Evolutionary conservation across 306 rosid genomes (phyloP), one percentile per base, ranked within the genome.

Genomic region (Vachellia pachyceras): DNA sequence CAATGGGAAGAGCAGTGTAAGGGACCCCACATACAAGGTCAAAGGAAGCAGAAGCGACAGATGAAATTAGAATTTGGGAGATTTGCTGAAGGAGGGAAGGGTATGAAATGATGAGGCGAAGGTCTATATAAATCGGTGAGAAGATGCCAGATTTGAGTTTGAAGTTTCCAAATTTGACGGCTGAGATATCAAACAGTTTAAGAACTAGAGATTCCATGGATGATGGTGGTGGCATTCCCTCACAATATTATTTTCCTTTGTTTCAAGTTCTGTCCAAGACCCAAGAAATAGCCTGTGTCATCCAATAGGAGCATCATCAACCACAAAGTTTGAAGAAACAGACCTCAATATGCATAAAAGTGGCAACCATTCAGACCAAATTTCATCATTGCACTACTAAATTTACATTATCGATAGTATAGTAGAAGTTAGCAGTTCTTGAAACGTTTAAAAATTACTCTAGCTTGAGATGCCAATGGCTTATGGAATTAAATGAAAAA

Each of bases 141-240:
- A 75, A 85, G 84, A 95, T 95, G 77, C 98, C 97, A 55, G 98
- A 92, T 76, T 92, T 92, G 79, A 95, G 95, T 87, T 95, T 92
- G 90, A 95, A 95, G 92, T 84, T 87, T 39, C 97, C 97, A 74
- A 95, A 95, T 55, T 95, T 95, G 39, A 95, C 97, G 61, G 98
- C 98, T 36, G 97, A 90, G 69, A 95, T 91, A 52, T 95, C 98
- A 73, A 90, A 92, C 82, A 95, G 97, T 41, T 87, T 73, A 36
- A 95, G 92, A 73, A 95, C 80, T 0, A 95, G 84, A 63, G 97
- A 86, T 82, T 95, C 98, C 85, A 79, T 80, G 14, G 90, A 85
- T n/a, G 95, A 57, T 1, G 89, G 50, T 17, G 86, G 15, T 10
- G 92, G 20, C 88, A 86, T 88, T 73, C 58, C 36, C 42, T 10